A percentile compares a stretch with the other conserved stretches of the same genome.
These are phyloP conservation scores for Darksidea phi DNA, from an alignment of 495 filamentous ascomycete genomes.

Conservation along the genomic window DNA sequence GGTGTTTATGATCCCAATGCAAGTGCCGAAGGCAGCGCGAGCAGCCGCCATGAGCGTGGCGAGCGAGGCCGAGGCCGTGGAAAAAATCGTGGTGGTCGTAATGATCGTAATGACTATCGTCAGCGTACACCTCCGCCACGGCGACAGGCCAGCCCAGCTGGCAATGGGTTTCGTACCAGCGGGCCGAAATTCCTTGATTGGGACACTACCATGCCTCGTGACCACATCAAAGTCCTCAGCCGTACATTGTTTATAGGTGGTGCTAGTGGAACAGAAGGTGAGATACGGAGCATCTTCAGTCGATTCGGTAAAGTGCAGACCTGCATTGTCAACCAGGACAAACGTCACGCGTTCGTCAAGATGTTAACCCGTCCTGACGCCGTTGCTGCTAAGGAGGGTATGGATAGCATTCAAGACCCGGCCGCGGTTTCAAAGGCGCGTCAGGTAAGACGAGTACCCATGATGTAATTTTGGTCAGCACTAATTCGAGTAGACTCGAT, in stretches of 20 bases:
- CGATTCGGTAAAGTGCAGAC: conserved; percentile 87
- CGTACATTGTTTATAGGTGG: conserved; percentile 95
- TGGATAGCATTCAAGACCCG: conserved; percentile 73
- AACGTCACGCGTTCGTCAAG: conserved; percentile 97
- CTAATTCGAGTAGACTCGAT: conserved; percentile 65
- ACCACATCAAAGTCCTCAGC: conserved; percentile 88
- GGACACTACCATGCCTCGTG: conserved; percentile 68
- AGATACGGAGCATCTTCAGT: conserved; percentile 73
- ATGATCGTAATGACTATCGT: conserved; percentile 60
- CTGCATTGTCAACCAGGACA: conserved; percentile 96
- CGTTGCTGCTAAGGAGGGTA: conserved; percentile 78
- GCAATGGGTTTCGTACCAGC: conserved; percentile 47
- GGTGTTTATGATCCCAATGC: conserved; percentile 49
- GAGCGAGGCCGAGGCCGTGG: conserved; percentile 35
- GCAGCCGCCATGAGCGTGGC: conserved; percentile 23
- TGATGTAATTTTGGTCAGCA: neutral
- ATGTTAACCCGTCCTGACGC: conserved; percentile 90
- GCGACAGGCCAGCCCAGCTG: conserved; percentile 53
- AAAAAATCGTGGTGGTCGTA: conserved; percentile 24
- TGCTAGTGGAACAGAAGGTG: conserved; percentile 72
- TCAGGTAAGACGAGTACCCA: conserved; percentile 21
- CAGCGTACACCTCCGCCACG: conserved; percentile 71
- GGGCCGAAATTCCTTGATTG: conserved; percentile 74
- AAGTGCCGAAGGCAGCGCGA: conserved; percentile 20
- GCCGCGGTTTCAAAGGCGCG: conserved; percentile 79